Percentiles rank a stretch among this genome's conserved stretches.
Conservation (phyloP, 306 rosid genomes). For the Corylus americana region DNA sequence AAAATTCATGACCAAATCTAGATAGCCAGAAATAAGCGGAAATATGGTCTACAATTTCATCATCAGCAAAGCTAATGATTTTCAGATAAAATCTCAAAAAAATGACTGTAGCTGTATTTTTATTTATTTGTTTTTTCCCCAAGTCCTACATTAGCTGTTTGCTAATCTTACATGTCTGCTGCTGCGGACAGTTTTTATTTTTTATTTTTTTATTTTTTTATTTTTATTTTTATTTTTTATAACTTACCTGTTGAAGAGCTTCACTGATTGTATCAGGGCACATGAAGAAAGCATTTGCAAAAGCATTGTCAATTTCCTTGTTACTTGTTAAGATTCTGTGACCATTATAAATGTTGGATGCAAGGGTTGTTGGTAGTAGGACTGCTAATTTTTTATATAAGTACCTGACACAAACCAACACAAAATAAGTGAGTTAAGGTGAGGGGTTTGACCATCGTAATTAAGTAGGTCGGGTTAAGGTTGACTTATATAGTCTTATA, state of each 20-base stretch:
- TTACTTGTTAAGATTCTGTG: constrained; percentile 98
- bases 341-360: constrained; percentile 54
- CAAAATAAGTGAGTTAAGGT: no score
- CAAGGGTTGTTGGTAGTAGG: constrained; percentile 75
- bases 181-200: constrained; percentile 78
- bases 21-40: constrained; percentile 1
- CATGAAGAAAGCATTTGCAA: constrained; percentile 99
- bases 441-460: no score
- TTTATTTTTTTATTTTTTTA: no score
- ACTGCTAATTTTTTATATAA: no score
- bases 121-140: constrained; percentile 17
- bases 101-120: constrained; percentile 5
- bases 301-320: constrained; percentile 97
- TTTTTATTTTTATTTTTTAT: constrained; percentile 36
- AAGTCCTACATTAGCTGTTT: constrained; percentile 16
- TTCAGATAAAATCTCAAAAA: constrained; percentile 4
- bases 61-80: constrained; percentile 6
- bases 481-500: no score
- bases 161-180: constrained; percentile 31
- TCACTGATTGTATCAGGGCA: constrained; percentile 89
- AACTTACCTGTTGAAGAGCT: constrained; percentile 91
- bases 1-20: constrained; percentile 7
- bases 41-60: constrained; percentile 22
- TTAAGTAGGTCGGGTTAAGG: no score
- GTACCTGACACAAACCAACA: no score